Evolutionary conservation across 2,329 filamentous ascomycete genomes (phyloP), one percentile per base, ranked within the genome.

Genomic region (Pseudocercospora vitis): DNA sequence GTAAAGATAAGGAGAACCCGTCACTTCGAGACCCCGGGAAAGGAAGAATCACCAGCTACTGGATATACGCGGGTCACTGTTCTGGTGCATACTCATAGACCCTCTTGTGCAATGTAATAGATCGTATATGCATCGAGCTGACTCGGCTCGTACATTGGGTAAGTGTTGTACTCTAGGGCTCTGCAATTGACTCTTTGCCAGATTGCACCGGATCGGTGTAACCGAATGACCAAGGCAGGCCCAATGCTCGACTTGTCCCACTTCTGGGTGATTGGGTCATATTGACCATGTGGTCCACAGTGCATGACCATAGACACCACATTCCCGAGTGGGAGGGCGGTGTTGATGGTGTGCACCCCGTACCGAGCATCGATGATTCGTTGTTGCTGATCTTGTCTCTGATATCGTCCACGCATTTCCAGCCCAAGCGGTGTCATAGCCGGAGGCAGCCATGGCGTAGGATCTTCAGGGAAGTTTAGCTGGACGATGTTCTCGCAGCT

Each of bases 401-500:
- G 42, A 18, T 46, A 46, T 12, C 42, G 42, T 7, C 24, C 42
- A 9, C 42, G 42, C 21, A 46, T 28, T 14, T 46, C 42, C n/a
- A 46, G 24, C 16, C 42, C 42, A 5, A 46, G 24, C 18, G 23
- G 28, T 16, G 42, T 46, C 23, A 46, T 46, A 14, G 28, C 7
- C 9, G 23, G 42, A 46, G 42, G 35, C 11, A 46, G 19, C 42
- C 42, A 46, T 5, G 42, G 42, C 19, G 42, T 46, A 12, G 24
- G 24, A 19, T 46, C 42, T n/a, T 46, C 42, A 19, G 42, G 42
- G 31, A 46, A 46, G 14, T 14, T 29, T 5, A 46, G 28, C n/a
- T 46, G 42, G 3, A 46, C 42, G 8, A 46, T 28, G 24, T 46
- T 46, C 35, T 39, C 76, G 55, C 68, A 59, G 12, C 57, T 76